These are phyloP conservation scores for Seiridium unicorne DNA, from an alignment of 2,329 filamentous ascomycete genomes.

Conservation along the genomic window DNA sequence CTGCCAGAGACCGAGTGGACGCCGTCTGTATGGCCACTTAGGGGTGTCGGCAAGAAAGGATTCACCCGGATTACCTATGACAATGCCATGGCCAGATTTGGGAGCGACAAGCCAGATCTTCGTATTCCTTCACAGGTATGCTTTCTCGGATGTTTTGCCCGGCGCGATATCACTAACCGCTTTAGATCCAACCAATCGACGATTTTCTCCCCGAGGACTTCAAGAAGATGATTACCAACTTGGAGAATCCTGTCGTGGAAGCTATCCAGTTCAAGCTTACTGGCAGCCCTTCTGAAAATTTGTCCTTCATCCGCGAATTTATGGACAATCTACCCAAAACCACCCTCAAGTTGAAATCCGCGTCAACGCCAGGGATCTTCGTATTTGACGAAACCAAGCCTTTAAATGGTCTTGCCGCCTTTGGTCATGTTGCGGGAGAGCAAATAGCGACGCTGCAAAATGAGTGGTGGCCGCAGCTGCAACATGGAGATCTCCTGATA, in stretches of 20 bases:
- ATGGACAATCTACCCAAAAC: conserved; percentile 62
- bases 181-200: conserved; percentile 65
- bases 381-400: conserved; percentile 73
- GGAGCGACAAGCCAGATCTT: conserved; percentile 89
- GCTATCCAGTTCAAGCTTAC: conserved; percentile 66
- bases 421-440: conserved; percentile 25
- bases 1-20: not conserved
- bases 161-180: conserved; percentile 18
- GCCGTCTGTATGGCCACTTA: not conserved
- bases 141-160: not conserved
- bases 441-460: conserved; percentile 18
- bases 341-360: conserved; percentile 62
- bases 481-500: conserved; percentile 76
- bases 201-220: conserved; percentile 63
- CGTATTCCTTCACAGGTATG: conserved; percentile 67
- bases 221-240: conserved; percentile 69
- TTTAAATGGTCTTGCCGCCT: conserved; percentile 66
- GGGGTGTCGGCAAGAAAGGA: not conserved
- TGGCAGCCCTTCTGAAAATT: conserved; percentile 41
- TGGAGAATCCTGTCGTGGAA: conserved; percentile 71
- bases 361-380: conserved; percentile 79
- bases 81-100: conserved; percentile 75
- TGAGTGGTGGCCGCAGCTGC: conserved; percentile 32
- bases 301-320: conserved; percentile 54
- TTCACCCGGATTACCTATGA: conserved; percentile 54